Evolutionary conservation across 2,329 filamentous ascomycete species (phyloP).

Genomic region (Monosporascus sp.): DNA sequence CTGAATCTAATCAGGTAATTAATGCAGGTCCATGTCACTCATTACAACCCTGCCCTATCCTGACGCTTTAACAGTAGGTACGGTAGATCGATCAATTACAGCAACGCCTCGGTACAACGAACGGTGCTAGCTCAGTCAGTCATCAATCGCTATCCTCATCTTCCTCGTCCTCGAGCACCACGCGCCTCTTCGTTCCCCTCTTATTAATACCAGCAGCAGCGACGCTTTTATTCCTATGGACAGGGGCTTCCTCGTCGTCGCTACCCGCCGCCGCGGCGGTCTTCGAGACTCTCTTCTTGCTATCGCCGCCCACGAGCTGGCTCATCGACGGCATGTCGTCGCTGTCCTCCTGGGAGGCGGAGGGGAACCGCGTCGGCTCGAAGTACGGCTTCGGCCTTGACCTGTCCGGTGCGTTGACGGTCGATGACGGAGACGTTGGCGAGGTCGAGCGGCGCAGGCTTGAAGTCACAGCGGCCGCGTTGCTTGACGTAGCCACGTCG

Average conservation of each 20-base stretch:
- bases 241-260: conserved; percentile 1
- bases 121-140: neutral
- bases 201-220: conserved; percentile 1
- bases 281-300: conserved; percentile 3
- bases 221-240: neutral
- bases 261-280: neutral
- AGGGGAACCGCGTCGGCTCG: conserved; percentile 12
- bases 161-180: conserved; percentile 13
- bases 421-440: conserved; percentile 14
- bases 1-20: too few relatives aligned
- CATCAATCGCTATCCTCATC: conserved; percentile 10
- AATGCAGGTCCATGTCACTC: too few relatives aligned
- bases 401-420: neutral
- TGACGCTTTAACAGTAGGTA: too few relatives aligned
- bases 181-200: conserved; percentile 4
- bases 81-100: neutral
- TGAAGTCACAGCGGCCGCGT: conserved; percentile 19
- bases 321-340: conserved; percentile 25
- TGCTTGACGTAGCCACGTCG: conserved; percentile 23
- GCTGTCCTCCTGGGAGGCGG: conserved; percentile 12
- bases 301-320: conserved; percentile 13
- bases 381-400: conserved; percentile 14
- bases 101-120: neutral
- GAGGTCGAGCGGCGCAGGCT: conserved; percentile 15
- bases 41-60: too few relatives aligned